Base-by-base conservation (phyloP, 371 early-diverging fungal species). In the Nematocida sp. region DNA sequence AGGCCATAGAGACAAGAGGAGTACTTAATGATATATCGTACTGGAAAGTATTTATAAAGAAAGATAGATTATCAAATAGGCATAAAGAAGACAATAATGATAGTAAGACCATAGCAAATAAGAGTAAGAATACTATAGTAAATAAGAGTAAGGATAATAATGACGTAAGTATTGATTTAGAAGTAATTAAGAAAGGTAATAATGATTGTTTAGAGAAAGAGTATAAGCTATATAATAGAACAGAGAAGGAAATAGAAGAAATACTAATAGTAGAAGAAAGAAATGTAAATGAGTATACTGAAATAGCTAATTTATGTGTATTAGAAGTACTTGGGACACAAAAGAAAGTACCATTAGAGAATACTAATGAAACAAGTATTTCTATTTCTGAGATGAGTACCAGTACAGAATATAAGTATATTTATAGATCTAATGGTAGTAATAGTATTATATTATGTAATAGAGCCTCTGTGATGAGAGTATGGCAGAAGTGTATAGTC, bases 11-110 rank as follows among this genome's bases (percentile, higher is more conserved):
- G 0, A 70, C 74, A 3, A 37, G 74, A 52, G 74, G 74, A 4
- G 58, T 70, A 23, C 53, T 70, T 17, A 35, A 45, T 32, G 74
- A 70, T 31, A 49, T 61, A 27, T 70, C 74, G 5, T 70, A 61
- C 60, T 31, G 35, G 13, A 35, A 31, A 29, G 66, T 66, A 3
- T 66, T 7, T 45, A 11, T 51, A 2, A 15, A 23, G 17, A 29
- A 29, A 25, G 25, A 15, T n/a, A 1, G 13, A n/a, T 5, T 11
- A 4, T 11, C 48, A 23, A 34, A 13, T 5, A 9, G 27, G 13
- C 32, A 43, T 13, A 21, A 17, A 63, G 53, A 51, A 34, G 27
- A 48, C 19, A 37, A 32, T 19, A 11, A 34, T 23, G 19, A 13
- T 13, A 7, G 11, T 13, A 11, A 11, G 3, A 25, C 29, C 17